Base-by-base conservation (phyloP, 2,329 filamentous ascomycete genomes). In the Cladosporium sp. region DNA sequence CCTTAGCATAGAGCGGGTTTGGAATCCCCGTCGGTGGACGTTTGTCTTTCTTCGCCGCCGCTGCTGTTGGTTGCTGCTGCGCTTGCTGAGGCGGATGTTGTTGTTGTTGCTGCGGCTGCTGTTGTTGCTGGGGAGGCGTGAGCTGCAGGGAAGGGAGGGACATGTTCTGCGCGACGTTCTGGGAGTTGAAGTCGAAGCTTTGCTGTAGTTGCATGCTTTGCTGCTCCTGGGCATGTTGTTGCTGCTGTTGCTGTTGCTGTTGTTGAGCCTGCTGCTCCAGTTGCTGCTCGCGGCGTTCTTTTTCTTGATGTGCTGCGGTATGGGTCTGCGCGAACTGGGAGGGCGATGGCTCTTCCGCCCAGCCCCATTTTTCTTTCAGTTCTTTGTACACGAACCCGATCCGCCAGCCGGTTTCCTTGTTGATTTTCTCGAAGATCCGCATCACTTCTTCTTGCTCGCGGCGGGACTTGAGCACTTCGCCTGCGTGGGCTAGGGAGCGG, bases 361-460 rank as follows among this genome's bases (percentile, higher is more conserved):
- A 92, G 6, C 84, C 85, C 91, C 91, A 96, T 54, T 80, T 80
- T 56, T 80, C 78, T 64, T 84, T 87, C 30, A 96, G 77, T 52
- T 89, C 85, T 36, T 78, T 76, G 60, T 86, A 80, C n/a, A 93
- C 74, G 52, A 84, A 84, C 2, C 79, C 82, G 4, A 92, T 80
- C 32, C 82, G 80, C 88, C 89, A 95, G 12, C 89, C 88, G 1
- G 87, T 90, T 58, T 89, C 83, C 52, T 80, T 79, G 45, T 83
- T 80, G 56, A 95, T 89, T 58, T 80, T 82, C 40, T 86, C 82
- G 36, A 97, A 80, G 20, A 95, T 89, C 3, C 78, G 68, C 7
- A 95, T 73, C 1, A 90, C 86, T 68, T 96, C 90, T 61, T 87
- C 82, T 69, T 95, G 90, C 58, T 96, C 87, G 20, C 78, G 73